Percentiles rank a stretch among this genome's conserved stretches.
Evolutionary conservation across 306 rosid genomes (phyloP).

Genomic region (Vigna radiata): DNA sequence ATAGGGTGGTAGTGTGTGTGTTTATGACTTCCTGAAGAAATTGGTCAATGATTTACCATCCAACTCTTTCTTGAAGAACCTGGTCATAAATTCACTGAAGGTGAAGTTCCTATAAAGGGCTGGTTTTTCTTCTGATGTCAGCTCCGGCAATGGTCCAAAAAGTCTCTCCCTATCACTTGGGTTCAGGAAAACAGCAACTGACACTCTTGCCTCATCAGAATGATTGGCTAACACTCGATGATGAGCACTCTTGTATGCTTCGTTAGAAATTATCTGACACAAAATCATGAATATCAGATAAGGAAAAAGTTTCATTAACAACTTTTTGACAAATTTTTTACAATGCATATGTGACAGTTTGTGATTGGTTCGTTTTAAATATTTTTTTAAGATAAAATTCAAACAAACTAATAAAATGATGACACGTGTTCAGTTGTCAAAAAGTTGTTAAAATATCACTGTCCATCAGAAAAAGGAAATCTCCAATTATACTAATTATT

Average conservation of each 20-base stretch:
- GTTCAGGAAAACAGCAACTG: conserved; percentile 60
- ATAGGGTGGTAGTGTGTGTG: neutral
- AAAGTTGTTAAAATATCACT: too few species aligned
- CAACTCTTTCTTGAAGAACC: conserved; percentile 69
- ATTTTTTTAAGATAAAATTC: too few species aligned
- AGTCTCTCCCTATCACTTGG: conserved; percentile 58
- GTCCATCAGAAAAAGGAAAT: too few species aligned
- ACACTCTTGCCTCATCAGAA: conserved; percentile 55
- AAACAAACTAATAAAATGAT: too few species aligned
- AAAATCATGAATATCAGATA: conserved; percentile 5
- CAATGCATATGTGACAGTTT: too few species aligned
- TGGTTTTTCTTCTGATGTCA: conserved; percentile 60
- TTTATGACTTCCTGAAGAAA: conserved; percentile 51
- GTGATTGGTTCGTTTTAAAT: too few species aligned
- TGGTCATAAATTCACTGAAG: conserved; percentile 53
- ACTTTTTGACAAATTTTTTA: too few species aligned
- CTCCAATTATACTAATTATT: too few species aligned
- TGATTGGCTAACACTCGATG: conserved; percentile 80
- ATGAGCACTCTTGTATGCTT: conserved; percentile 71
- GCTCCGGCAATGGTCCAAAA: conserved; percentile 83
- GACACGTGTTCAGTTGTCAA: too few species aligned
- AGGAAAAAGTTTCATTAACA: too few species aligned
- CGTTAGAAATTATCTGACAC: conserved; percentile 66
- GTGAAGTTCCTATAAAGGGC: conserved; percentile 59
- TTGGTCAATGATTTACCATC: conserved; percentile 69